Base-by-base conservation (phyloP, 805 yeast species). In the Schwanniomyces sp. region DNA sequence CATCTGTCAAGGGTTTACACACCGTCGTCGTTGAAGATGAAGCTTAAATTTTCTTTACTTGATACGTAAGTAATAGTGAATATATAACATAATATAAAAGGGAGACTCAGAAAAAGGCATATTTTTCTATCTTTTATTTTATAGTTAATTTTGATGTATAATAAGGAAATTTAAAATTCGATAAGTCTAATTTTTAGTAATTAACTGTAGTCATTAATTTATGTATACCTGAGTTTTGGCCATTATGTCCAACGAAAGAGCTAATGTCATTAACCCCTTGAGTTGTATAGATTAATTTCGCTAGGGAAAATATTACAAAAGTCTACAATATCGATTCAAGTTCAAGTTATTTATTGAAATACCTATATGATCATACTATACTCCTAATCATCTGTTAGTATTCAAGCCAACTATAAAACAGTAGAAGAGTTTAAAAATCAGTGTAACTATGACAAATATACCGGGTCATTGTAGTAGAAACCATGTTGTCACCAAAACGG, bases 1-100 rank as follows among this genome's bases (percentile, higher is more conserved):
- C 97, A 72, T 74, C 95, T 60, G 84, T 89, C 79, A 94, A 94
- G 86, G 97, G 97, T 81, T 88, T 94, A 78, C 86, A 91, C 80
- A 94, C 99, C 79, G 87, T 82, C 78, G 97, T 91, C 74, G 91
- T 94, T 76, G 96, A 88, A 75, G 88, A 85, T 66, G 83, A 80
- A 62, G 84, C 69, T 64, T 70, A 70, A 61, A 55, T 64, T 55
- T 39, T 49, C 52, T 50, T 45, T 45, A 45, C 32, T 44, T 44
- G 40, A 47, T 44, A 45, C 43, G 43, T 42, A 46, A 47, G 47
- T 45, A 49, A 45, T 40, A 45, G 30, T 26, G 26, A 39, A 39
- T 39, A 39, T 39, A 39, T 39, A 39, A 25, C 24, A 26, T 26
- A 26, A 25, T 39, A 25, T 39, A 25, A 25, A 25, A 39, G 41